Evolutionary conservation across 2,329 filamentous ascomycete genomes (phyloP), one percentile per base, ranked within the genome.

Genomic region (Annulohypoxylon truncatum): DNA sequence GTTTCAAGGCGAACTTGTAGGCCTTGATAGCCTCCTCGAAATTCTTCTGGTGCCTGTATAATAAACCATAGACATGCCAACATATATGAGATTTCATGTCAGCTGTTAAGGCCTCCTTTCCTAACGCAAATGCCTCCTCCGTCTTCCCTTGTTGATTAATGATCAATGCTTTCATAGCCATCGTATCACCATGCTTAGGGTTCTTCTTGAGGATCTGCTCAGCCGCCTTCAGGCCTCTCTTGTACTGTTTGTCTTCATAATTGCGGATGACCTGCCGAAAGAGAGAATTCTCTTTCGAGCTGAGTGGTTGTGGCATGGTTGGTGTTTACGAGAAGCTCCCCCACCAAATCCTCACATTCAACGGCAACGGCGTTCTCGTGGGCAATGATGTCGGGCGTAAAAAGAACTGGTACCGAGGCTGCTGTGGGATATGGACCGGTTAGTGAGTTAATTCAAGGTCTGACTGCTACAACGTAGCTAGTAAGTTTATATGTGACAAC

Each of bases 11-110:
- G 79, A 97, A 97, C 79, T 97, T 96, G 85, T 99, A 99, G 63
- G 96, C 96, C 85, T 98, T 98, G 83, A 97, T 97, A 8, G 96
- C 95, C 82, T 98, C 96, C 79, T 98, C 96, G 74, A 96, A 98
- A 81, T 99, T 98, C 86, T 98, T 98, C 77, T 92, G 91, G 51
- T 93, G 91, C 54, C 95, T 90, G 82, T 97, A 98, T 53, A 99
- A 86, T 72, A 99, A 82, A 29, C 96, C 96, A 79, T 98, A 99
- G 66, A 99, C 96, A 80, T 99, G 96, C 96, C 96, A 99, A 85
- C 94, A 98, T 75, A 99, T 94, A 81, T 98, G 95, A 75, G 94
- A 97, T 83, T 96, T 97, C 94, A 99, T 98, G 79, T 98, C 94
- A 75, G 94, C 93, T 72, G 91, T 94, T 74, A 99, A 85, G 31